Percentiles rank a stretch among this genome's conserved stretches.
Evolutionary conservation across 139 green algal species (phyloP).

Genomic region (Chlamydomonas sp.): DNA sequence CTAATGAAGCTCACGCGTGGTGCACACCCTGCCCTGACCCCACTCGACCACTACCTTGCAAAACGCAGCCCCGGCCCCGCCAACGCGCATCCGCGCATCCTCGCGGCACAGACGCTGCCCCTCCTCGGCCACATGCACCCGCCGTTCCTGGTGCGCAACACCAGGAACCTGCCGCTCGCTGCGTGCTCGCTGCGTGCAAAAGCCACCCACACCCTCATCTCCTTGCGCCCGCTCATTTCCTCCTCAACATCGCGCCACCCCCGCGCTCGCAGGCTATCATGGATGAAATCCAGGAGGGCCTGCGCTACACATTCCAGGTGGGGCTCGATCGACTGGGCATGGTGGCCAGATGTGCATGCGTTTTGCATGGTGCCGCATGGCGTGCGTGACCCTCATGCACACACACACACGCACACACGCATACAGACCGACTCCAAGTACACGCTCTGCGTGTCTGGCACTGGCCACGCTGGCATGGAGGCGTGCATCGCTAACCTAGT

Average conservation of each 20-base stretch:
- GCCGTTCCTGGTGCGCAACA: slow-evolving; percentile 67
- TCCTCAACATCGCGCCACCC: background rate
- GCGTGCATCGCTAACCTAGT: slow-evolving; percentile 80
- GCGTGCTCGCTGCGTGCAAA: too few relatives aligned
- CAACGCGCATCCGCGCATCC: slow-evolving; percentile 73
- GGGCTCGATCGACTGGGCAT: slow-evolving; percentile 58
- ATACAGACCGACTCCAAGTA: slow-evolving; percentile 71
- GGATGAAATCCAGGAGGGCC: slow-evolving; percentile 68
- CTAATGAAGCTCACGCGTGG: too few relatives aligned
- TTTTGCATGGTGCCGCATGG: too few relatives aligned
- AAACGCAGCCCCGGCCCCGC: slow-evolving; percentile 74
- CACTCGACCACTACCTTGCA: too few relatives aligned
- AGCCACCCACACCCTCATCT: too few relatives aligned
- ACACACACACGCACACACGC: too few relatives aligned
- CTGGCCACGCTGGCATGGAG: slow-evolving; percentile 89
- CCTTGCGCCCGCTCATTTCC: too few relatives aligned
- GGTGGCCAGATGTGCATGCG: background rate
- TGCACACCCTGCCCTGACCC: too few relatives aligned
- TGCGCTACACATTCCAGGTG: slow-evolving; percentile 86
- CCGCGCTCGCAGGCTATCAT: slow-evolving; percentile 3
- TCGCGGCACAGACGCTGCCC: slow-evolving; percentile 67
- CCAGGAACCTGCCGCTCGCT: too few relatives aligned
- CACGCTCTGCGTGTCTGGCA: slow-evolving; percentile 74
- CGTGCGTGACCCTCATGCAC: too few relatives aligned
- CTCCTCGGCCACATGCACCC: slow-evolving; percentile 88